Base-by-base conservation (phyloP, 352 stramenopile species). In the Phytophthora kernoviae region DNA sequence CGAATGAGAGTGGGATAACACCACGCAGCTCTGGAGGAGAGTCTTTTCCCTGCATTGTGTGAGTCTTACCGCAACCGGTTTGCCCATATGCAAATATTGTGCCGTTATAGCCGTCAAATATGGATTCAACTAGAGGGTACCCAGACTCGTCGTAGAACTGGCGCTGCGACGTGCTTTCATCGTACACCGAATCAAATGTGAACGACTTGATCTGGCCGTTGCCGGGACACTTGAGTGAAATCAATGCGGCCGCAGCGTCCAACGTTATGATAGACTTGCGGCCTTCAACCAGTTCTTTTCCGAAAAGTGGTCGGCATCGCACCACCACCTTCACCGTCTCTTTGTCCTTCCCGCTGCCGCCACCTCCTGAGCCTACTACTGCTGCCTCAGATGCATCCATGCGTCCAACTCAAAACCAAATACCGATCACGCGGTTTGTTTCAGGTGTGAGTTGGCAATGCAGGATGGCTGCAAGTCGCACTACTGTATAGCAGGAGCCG, bases 41-140 rank as follows among this genome's bases (percentile, higher is more conserved):
- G 43, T 91, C 82, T 56, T 90, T 85, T 15, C 84, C 87, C 58
- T 93, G 81, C 87, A 96, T 94, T 24, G 82, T 94, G 50, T 94
- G 85, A 2, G 85, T 94, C 58, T 95, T 95, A 22, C 85, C 87
- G 58, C 81, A 94, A 0, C 87, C 87, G 1, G 87, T 95, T 57
- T 95, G 87, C 20, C 87, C 90, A 50, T 97, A 97, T 1, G 90
- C 88, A 65, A 97, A 97, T 47, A 97, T 96, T 5, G 90, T 97
- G 44, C 90, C 90, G 48, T 97, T 97, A 65, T 94, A 97, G 36
- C 90, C 90, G 46, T 94, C 82, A 44, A 97, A 91, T 47, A 96
- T 91, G 60, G 85, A 96, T 51, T 97, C 90, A 5, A 97, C 86
- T 10, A 97, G 72, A 17, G 87, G 87, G 57, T 91, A 94, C 17